Evolutionary conservation across 768 basidiomycete species (phyloP).

Genomic region (Leccinum rimulosum): DNA sequence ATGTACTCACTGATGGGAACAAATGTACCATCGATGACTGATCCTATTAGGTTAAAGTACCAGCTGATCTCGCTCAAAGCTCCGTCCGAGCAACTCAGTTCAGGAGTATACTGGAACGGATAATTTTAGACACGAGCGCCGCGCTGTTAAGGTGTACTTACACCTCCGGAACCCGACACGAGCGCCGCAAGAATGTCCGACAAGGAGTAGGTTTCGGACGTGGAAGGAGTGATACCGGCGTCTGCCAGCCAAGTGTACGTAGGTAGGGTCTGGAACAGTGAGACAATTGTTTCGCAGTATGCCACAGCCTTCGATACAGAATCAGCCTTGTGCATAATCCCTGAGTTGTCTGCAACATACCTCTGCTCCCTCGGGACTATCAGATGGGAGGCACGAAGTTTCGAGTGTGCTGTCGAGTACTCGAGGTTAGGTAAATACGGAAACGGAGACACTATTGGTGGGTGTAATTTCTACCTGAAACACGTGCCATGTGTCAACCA

Average conservation of each 20-base stretch:
- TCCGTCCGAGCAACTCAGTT: conserved; percentile 41
- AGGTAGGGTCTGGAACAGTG: conserved; percentile 62
- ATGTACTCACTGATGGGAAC: conserved; percentile 51
- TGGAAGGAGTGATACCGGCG: conserved; percentile 74
- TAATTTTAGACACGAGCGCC: background rate
- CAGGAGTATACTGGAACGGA: conserved; percentile 43
- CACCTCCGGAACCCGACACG: conserved; percentile 50
- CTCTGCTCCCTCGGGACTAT: conserved; percentile 60
- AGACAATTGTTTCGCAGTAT: conserved; percentile 59
- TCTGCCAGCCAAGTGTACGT: conserved; percentile 70
- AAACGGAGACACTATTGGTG: background rate
- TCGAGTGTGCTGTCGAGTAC: conserved; percentile 49
- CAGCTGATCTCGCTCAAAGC: conserved; percentile 48
- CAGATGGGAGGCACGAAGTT: conserved; percentile 55
- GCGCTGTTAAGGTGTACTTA: conserved; percentile 9
- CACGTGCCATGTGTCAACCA: conserved; percentile 69
- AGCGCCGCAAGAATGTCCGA: conserved; percentile 53
- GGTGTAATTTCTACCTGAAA: conserved; percentile 28
- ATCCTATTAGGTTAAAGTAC: conserved; percentile 66
- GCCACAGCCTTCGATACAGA: conserved; percentile 52
- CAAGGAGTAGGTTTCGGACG: conserved; percentile 54
- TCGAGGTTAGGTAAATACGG: background rate
- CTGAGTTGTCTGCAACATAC: conserved; percentile 31
- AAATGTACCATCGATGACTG: conserved; percentile 64
- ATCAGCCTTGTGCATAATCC: background rate